A percentile compares a stretch with the other conserved stretches of the same genome.
These are phyloP conservation scores for Lepidium aucheri DNA, from an alignment of 345 rosid species.

Conservation along the genomic window DNA sequence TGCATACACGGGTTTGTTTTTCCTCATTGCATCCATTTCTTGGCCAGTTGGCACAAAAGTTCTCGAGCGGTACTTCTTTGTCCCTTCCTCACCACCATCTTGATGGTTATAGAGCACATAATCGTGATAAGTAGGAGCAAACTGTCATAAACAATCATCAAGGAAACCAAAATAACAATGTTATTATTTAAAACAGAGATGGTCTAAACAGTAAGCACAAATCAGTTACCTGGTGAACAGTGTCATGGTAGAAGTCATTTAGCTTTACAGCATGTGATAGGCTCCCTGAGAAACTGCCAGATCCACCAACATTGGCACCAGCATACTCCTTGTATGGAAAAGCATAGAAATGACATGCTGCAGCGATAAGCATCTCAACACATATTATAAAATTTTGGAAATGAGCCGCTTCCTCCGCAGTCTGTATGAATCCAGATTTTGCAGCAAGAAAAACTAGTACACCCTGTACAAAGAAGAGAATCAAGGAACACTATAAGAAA, in stretches of 20 bases:
- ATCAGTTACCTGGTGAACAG: conserved; percentile 79
- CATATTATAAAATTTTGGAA: conserved; percentile 87
- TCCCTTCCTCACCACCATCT: conserved; percentile 78
- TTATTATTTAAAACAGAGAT: not conserved
- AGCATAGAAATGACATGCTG: conserved; percentile 85
- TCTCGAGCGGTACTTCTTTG: conserved; percentile 81
- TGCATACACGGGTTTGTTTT: conserved; percentile 54
- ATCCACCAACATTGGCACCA: conserved; percentile 81
- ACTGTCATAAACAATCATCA: conserved; percentile 44
- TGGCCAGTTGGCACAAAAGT: conserved; percentile 98
- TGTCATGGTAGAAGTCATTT: conserved; percentile 95
- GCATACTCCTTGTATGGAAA: conserved; percentile 99
- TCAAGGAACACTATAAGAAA: not conserved
- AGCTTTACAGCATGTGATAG: conserved; percentile 88
- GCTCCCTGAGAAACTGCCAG: conserved; percentile 70
- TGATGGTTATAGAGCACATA: conserved; percentile 86
- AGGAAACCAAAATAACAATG: not conserved
- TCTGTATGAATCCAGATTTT: conserved; percentile 70
- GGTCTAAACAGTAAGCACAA: not conserved
- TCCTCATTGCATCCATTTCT: conserved; percentile 94
- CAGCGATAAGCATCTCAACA: conserved; percentile 98
- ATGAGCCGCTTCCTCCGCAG: conserved; percentile 75
- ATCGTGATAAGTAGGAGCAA: conserved; percentile 98
- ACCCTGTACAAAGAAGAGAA: conserved; percentile 45
- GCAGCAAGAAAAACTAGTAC: conserved; percentile 98